These are phyloP conservation scores for Phalaenopsis hybrid DNA, from an alignment of 116 monocot species.

Conservation along the genomic window DNA sequence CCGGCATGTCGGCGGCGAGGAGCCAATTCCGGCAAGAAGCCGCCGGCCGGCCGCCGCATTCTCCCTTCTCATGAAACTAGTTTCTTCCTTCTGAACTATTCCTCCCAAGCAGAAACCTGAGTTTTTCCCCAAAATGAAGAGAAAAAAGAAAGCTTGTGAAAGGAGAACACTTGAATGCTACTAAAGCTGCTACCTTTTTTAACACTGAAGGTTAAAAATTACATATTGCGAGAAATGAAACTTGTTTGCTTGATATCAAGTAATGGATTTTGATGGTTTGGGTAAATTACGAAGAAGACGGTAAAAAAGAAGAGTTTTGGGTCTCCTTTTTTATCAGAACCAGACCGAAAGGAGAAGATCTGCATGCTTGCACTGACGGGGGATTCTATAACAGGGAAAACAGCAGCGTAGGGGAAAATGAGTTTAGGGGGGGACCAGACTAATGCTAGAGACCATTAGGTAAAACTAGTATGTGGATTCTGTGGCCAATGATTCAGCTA, in stretches of 20 bases:
- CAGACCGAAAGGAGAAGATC: neutral
- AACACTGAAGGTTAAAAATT: neutral
- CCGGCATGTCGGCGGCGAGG: constrained; percentile 68
- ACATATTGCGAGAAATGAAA: neutral
- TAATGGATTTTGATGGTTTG: neutral
- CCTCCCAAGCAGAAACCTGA: neutral
- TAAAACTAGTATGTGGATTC: neutral
- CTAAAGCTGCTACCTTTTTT: neutral
- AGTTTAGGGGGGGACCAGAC: neutral
- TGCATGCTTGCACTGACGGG: neutral
- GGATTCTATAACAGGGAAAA: neutral
- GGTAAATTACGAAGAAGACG: neutral
- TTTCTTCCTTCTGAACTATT: neutral
- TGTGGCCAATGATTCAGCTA: neutral
- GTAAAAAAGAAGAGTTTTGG: neutral
- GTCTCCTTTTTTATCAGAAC: neutral
- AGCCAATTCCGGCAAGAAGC: constrained; percentile 34
- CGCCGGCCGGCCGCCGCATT: constrained; percentile 17
- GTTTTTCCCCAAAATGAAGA: neutral
- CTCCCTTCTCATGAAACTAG: neutral
- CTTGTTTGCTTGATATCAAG: neutral
- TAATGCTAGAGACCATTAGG: neutral
- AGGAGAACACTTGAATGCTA: neutral
- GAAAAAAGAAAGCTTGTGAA: neutral
- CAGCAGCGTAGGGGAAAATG: neutral